Conservation (phyloP, 257 asterid species). For the Solanum rostratum region DNA sequence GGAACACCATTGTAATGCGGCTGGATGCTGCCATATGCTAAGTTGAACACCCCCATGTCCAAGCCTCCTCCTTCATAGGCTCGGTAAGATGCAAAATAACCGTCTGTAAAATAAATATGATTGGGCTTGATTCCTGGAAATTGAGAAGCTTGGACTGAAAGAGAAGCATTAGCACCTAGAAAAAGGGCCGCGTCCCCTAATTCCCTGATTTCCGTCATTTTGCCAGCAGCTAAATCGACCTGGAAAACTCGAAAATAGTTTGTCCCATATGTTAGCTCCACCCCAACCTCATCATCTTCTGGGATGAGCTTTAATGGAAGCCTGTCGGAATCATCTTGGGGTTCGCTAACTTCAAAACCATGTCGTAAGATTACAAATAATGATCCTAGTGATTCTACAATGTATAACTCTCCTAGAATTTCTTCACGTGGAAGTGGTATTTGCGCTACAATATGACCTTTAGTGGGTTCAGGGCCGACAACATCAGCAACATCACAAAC, state of each 20-base stretch:
- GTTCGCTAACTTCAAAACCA: neutral
- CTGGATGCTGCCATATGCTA: neutral
- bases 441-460: neutral
- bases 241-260: neutral
- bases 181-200: neutral
- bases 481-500: neutral
- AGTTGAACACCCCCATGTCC: neutral
- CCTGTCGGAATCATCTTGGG: neutral
- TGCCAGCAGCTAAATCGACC: neutral
- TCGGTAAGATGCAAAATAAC: neutral
- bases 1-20: neutral
- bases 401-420: neutral
- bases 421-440: neutral
- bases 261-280: neutral
- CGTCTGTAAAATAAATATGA: neutral
- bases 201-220: neutral
- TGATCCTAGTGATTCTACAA: neutral
- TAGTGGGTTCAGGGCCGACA: neutral
- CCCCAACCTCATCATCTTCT: too few species aligned
- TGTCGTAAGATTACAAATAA: neutral
- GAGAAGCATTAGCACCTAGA: neutral
- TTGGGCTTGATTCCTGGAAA: neutral
- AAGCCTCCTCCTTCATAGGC: neutral
- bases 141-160: neutral
- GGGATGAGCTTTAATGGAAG: too few species aligned